phyloP scores from a whole-genome alignment of 73 alveolate species.

The Paramecium primaurelia region DNA sequence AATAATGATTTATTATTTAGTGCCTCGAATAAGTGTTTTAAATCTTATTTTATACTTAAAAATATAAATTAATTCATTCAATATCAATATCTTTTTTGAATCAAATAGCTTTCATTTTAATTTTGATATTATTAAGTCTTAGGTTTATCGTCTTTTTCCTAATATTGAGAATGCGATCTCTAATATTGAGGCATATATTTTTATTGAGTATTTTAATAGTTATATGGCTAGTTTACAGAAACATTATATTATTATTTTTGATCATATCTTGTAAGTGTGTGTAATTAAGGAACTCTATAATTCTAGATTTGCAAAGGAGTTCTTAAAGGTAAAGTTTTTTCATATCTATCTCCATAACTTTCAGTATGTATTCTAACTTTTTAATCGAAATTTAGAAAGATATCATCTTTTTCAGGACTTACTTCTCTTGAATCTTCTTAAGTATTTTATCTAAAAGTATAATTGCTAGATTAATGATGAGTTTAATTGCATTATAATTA shows the following conservation, averaged over 20 bases:
- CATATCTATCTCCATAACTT: background rate
- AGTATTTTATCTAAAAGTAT: background rate
- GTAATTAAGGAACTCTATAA: background rate
- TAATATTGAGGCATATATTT: background rate
- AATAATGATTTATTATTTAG: background rate
- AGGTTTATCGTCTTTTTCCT: background rate
- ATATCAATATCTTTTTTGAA: background rate
- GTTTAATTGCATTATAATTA: background rate
- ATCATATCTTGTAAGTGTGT: background rate
- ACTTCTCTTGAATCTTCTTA: slow-evolving; percentile 17
- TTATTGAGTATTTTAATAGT: background rate
- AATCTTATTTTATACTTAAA: background rate
- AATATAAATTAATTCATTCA: background rate
- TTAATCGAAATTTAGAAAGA: background rate
- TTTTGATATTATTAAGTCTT: background rate
- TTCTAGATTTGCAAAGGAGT: background rate
- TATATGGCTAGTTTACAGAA: background rate
- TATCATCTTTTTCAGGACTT: background rate
- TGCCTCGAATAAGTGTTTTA: background rate
- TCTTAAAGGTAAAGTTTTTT: background rate
- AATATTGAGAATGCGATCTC: background rate
- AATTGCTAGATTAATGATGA: background rate
- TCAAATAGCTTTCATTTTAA: background rate
- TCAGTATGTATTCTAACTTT: background rate
- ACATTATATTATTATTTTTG: background rate